phyloP scores from a whole-genome alignment of 768 basidiomycete genomes.

The Lactarius psammicola region DNA sequence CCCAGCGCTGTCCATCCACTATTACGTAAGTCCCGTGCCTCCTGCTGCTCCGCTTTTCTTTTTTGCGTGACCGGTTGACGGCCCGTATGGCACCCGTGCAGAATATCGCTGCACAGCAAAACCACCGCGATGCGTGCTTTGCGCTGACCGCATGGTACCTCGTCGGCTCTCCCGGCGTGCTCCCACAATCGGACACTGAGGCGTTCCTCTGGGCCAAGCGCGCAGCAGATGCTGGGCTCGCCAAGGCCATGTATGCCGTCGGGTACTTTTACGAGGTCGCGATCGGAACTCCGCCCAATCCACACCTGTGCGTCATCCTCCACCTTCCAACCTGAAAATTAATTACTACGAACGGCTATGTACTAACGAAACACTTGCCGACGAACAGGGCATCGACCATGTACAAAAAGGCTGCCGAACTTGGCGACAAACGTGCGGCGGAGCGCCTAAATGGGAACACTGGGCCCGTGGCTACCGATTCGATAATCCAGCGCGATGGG shows the following conservation, averaged over 20 bases:
- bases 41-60: constrained; percentile 5
- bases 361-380: background rate
- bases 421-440: constrained; percentile 89
- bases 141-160: constrained; percentile 99
- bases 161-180: constrained; percentile 94
- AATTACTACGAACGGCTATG: background rate
- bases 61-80: background rate
- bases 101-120: constrained; percentile 98
- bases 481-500: constrained; percentile 56
- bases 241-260: constrained; percentile 96
- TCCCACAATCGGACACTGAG: constrained; percentile 98
- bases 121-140: constrained; percentile 95
- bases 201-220: constrained; percentile 97
- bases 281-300: constrained; percentile 70
- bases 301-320: constrained; percentile 66
- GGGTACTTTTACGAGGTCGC: constrained; percentile 98
- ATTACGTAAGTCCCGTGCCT: constrained; percentile 78
- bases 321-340: background rate
- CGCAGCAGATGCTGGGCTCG: constrained; percentile 87
- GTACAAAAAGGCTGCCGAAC: constrained; percentile 88
- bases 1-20: constrained; percentile 95
- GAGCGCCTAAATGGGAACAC: constrained; percentile 72
- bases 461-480: constrained; percentile 52
- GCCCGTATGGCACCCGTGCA: constrained; percentile 35
- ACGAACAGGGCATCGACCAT: constrained; percentile 63